These are phyloP conservation scores for Phytophthora hibernalis DNA, from an alignment of 352 stramenopile genomes.

Conservation along the genomic window DNA sequence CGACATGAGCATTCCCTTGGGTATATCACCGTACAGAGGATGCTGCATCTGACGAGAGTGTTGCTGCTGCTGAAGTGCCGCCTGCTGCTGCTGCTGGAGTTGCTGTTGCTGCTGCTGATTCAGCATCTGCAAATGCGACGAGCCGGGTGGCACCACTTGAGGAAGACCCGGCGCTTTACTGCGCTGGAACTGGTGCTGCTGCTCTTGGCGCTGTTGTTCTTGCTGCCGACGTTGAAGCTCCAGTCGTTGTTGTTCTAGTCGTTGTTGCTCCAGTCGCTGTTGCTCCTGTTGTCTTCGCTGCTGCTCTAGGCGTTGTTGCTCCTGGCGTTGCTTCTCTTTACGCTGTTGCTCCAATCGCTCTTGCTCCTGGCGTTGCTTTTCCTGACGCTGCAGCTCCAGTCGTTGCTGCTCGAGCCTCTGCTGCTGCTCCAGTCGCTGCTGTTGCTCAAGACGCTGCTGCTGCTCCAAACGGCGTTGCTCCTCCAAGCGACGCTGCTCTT, in stretches of 20 bases:
- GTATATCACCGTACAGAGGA: conserved; percentile 61
- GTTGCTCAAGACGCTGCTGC: conserved; percentile 34
- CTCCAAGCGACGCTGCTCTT: conserved; percentile 28
- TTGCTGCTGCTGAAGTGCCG: conserved; percentile 48
- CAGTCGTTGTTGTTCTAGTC: conserved; percentile 30
- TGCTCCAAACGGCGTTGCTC: conserved; percentile 38
- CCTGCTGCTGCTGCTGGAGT: conserved; percentile 56
- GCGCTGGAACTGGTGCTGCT: conserved; percentile 44
- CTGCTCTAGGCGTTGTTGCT: conserved; percentile 34
- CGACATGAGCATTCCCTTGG: conserved; percentile 59
- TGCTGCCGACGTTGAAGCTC: conserved; percentile 43
- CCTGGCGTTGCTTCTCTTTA: conserved; percentile 26
- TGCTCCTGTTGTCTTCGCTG: conserved; percentile 33
- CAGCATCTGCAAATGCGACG: conserved; percentile 59
- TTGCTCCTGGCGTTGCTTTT: conserved; percentile 33
- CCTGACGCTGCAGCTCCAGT: conserved; percentile 28
- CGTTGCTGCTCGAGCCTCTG: background rate
- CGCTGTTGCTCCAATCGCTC: conserved; percentile 31
- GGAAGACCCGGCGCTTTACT: conserved; percentile 42
- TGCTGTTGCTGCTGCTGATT: conserved; percentile 56
- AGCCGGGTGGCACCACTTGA: conserved; percentile 38
- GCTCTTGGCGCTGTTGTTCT: conserved; percentile 44
- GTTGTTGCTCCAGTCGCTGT: conserved; percentile 33
- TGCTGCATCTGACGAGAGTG: conserved; percentile 57
- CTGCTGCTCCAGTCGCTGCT: conserved; percentile 19